Conservation (phyloP, 306 rosid genomes). For the Potentilla sterilis region DNA sequence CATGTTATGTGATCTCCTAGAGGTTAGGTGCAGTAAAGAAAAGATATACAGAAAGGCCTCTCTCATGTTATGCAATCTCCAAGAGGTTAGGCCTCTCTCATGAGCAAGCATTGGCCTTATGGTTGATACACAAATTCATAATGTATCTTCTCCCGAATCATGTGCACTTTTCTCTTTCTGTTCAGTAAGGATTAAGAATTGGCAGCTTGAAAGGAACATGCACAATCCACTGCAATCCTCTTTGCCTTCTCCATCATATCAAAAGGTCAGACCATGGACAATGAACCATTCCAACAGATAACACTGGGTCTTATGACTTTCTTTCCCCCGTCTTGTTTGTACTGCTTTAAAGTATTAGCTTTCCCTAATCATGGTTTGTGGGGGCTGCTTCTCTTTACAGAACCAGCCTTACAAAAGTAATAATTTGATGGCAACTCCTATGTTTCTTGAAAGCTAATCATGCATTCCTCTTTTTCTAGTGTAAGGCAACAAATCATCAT, state of each 20-base stretch:
- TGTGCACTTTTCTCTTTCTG: neutral
- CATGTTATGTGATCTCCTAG: neutral
- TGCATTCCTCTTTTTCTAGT: neutral
- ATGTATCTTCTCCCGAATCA: neutral
- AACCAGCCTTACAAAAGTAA: neutral
- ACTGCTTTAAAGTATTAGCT: neutral
- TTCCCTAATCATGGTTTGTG: neutral
- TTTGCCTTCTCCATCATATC: constrained; percentile 1
- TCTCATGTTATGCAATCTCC: neutral
- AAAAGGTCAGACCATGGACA: neutral
- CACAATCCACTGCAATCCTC: neutral
- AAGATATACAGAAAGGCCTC: neutral
- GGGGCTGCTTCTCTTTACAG: too few relatives aligned
- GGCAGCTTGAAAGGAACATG: neutral
- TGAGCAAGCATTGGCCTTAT: neutral
- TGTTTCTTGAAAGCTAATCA: neutral
- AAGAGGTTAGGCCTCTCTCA: neutral
- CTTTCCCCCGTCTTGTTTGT: neutral
- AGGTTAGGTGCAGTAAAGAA: neutral
- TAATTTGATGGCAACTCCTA: neutral
- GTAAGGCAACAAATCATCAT: neutral
- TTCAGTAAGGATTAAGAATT: neutral
- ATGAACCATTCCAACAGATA: neutral
- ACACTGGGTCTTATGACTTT: neutral
- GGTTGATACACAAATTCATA: neutral